Evolutionary conservation across 2,329 filamentous ascomycete species (phyloP).

Genomic region (Phyllachora maydis): DNA sequence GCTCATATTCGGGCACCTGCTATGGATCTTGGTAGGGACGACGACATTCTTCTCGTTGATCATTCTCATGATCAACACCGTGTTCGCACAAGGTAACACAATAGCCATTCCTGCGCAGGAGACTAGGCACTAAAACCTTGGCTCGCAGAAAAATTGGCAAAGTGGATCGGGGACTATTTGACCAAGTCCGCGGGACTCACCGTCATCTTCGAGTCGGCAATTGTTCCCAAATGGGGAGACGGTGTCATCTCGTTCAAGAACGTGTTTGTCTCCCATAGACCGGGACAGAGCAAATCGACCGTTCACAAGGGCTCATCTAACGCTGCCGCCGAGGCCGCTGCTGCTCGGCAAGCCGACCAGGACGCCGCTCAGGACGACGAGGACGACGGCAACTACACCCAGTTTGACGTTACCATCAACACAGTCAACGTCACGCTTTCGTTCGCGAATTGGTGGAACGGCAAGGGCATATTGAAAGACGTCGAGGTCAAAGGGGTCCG

Average conservation of each 20-base stretch:
- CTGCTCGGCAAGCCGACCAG: constrained; percentile 37
- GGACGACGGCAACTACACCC: constrained; percentile 92
- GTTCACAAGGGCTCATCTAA: constrained; percentile 84
- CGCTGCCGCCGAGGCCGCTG: constrained; percentile 67
- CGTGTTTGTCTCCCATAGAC: constrained; percentile 82
- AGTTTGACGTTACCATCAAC: constrained; percentile 88
- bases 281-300: constrained; percentile 60
- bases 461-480: constrained; percentile 74
- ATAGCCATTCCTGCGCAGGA: not conserved
- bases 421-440: constrained; percentile 93
- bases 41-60: constrained; percentile 91
- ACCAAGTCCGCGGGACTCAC: constrained; percentile 85
- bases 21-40: constrained; percentile 92
- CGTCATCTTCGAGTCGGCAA: constrained; percentile 91
- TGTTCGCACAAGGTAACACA: constrained; percentile 63
- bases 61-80: constrained; percentile 84
- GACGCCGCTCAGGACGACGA: constrained; percentile 19
- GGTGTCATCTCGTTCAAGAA: constrained; percentile 94
- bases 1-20: constrained; percentile 80
- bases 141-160: constrained; percentile 66
- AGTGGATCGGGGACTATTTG: constrained; percentile 87
- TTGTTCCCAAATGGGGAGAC: constrained; percentile 88
- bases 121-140: constrained; percentile 6
- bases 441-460: constrained; percentile 98
- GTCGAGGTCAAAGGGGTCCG: constrained; percentile 88